These are phyloP conservation scores for Ophiostoma ulmi DNA, from an alignment of 2,329 filamentous ascomycete genomes.

Conservation along the genomic window DNA sequence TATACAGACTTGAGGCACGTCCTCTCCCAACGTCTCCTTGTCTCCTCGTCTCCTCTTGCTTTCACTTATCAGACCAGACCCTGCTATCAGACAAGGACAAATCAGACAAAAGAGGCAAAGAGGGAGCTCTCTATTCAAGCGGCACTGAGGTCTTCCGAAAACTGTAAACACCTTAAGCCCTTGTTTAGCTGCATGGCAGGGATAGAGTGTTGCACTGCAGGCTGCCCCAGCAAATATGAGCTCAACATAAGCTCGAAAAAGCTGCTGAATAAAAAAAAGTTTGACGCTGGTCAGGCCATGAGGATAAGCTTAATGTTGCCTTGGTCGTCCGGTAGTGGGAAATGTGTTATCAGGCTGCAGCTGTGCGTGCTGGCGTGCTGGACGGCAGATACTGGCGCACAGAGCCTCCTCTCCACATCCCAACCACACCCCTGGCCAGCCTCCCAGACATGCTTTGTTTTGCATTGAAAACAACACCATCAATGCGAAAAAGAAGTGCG, in stretches of 20 bases:
- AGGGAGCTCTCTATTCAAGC: not conserved
- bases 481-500: constrained; percentile 19
- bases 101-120: not conserved
- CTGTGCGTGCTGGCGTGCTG: constrained; percentile 9
- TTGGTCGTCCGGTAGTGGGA: not conserved
- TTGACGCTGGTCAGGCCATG: not conserved
- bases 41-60: not conserved
- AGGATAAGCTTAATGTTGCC: constrained; percentile 4
- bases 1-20: not conserved
- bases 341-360: not conserved
- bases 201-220: not conserved
- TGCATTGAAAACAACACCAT: constrained; percentile 23
- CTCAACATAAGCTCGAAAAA: not conserved
- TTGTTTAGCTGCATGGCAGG: not conserved
- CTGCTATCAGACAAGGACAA: not conserved
- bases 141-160: not conserved
- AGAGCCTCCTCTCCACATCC: constrained; percentile 19
- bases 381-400: constrained; percentile 21
- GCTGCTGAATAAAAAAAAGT: not conserved
- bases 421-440: constrained; percentile 8
- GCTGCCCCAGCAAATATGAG: not conserved
- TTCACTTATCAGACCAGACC: not conserved
- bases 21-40: not conserved
- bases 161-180: not conserved
- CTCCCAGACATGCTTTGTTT: constrained; percentile 26